Base-by-base conservation (phyloP, 768 basidiomycete genomes). In the Asterophora lycoperdoides region DNA sequence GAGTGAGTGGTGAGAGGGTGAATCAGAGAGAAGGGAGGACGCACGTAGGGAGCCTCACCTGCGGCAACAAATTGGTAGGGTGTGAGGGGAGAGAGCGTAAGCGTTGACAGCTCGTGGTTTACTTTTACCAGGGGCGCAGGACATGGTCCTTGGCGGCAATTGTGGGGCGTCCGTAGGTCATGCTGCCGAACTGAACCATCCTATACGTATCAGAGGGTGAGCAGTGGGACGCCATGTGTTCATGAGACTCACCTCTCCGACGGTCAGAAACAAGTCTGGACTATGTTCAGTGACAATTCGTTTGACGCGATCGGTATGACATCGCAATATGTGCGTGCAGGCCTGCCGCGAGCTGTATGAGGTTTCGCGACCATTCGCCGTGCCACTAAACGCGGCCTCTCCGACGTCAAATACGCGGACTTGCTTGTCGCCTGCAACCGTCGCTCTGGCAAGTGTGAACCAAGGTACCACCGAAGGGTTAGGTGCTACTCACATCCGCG, bases 151-250 rank as follows among this genome's bases (percentile, higher is more conserved):
- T 61, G 56, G 23, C 65, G 55, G 66, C 92, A 95, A n/a, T 65
- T 64, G 64, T 94, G 88, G 11, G 75, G 66, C 8, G 76, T 76
- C 44, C 92, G 74, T 37, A 94, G 66, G 61, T 95, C 92, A 62
- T 94, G 92, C 60, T 93, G 91, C 19, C 92, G 78, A 8, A 93
- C 90, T 23, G 84, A 77, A 3, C 89, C 91, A 66, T 95, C 92
- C 85, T 92, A 60, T 28, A 23, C 14, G 35, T 1, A 46, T 8
- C 18, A 23, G 3, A 23, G 3, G 8, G 13, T 20, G 11, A 33
- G 33, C 7, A 32, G 20, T 17, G 13, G 3, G 4, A 18, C 26
- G 8, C 38, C 15, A n/a, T 38, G 1, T 5, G 18, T 7, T n/a
- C 17, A 28, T 29, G 11, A 6, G 6, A 63, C 75, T 28, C 44